Percentiles rank a stretch among this genome's conserved stretches.
These are phyloP conservation scores for Crithidia mellificae DNA, from an alignment of 208 protist species.

Conservation along the genomic window DNA sequence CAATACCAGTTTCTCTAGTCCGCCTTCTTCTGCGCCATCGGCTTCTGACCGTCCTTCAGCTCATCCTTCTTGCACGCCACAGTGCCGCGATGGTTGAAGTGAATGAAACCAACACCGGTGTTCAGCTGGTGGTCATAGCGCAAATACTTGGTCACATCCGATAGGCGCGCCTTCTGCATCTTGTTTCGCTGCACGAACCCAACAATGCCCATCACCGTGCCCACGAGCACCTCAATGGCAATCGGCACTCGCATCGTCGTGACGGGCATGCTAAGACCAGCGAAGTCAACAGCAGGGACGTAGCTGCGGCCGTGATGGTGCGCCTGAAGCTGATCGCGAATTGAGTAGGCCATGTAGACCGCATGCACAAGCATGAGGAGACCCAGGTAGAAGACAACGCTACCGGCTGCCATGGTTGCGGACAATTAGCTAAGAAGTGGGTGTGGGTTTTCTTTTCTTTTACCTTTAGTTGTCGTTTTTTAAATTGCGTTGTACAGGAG, in stretches of 20 bases:
- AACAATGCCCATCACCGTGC: constrained; percentile 46
- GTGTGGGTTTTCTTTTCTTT: no score
- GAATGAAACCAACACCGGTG: constrained; percentile 76
- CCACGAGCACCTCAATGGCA: constrained; percentile 37
- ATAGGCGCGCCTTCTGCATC: constrained; percentile 60
- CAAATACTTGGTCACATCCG: constrained; percentile 54
- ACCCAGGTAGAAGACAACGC: constrained; percentile 56
- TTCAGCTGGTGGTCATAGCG: constrained; percentile 71
- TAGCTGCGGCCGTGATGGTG: constrained; percentile 41
- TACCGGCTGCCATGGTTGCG: constrained; percentile 16
- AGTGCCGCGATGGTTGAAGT: constrained; percentile 88
- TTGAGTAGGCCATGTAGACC: constrained; percentile 62
- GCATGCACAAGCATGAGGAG: constrained; percentile 61
- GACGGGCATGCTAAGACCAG: constrained; percentile 14
- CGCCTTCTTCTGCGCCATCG: constrained; percentile 39
- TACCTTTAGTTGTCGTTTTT: no score
- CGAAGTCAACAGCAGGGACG: constrained; percentile 13
- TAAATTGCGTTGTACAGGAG: no score
- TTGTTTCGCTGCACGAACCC: constrained; percentile 50
- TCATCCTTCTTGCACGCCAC: constrained; percentile 34
- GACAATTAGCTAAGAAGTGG: no score
- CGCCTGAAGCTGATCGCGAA: constrained; percentile 72
- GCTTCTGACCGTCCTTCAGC: constrained; percentile 41
- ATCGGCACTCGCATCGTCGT: constrained; percentile 38
- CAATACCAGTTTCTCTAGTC: constrained; percentile 37